These are phyloP conservation scores for Corymbia maculata DNA, from an alignment of 345 rosid species.

Conservation along the genomic window DNA sequence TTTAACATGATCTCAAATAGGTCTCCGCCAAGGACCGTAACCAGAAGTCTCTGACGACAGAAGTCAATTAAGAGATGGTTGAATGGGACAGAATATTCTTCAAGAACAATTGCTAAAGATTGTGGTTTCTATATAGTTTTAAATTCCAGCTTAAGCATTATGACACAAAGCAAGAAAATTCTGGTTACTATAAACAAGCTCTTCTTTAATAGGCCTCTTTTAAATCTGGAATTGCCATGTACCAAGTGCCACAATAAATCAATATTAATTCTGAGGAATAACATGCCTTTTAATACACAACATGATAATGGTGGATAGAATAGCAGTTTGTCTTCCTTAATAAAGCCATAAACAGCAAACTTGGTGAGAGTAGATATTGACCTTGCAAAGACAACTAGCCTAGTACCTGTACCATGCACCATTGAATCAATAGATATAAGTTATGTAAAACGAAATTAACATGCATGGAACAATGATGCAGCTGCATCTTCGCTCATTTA, in stretches of 20 bases:
- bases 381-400: neutral
- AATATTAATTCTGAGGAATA: neutral
- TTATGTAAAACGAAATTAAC: neutral
- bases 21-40: neutral
- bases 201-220: neutral
- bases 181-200: neutral
- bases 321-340: neutral
- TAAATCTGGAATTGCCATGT: neutral
- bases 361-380: neutral
- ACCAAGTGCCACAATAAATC: neutral
- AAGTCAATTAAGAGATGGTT: neutral
- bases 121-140: neutral
- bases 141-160: neutral
- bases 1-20: neutral
- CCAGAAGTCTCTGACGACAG: neutral
- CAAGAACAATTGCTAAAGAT: neutral
- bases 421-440: neutral
- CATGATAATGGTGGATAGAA: neutral
- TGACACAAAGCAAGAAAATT: neutral
- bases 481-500: neutral
- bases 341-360: neutral
- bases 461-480: neutral
- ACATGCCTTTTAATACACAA: neutral
- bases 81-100: neutral
- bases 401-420: neutral